These are phyloP conservation scores for Fraxinus platypoda DNA, from an alignment of 305 asterid genomes.

Conservation along the genomic window DNA sequence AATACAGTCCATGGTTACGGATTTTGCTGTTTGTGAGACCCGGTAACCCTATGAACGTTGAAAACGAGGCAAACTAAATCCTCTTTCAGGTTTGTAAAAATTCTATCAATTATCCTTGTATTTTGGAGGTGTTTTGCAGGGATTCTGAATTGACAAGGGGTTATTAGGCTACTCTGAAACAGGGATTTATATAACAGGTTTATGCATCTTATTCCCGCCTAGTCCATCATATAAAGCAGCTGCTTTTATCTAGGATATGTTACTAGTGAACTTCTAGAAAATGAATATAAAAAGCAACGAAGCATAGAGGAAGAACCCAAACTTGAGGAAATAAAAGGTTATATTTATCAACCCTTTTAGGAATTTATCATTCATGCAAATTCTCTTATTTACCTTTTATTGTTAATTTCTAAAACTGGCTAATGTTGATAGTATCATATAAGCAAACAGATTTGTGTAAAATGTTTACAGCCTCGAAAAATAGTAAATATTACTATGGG, in stretches of 20 bases:
- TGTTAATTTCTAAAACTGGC: background rate
- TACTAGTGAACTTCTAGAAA: background rate
- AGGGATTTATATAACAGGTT: background rate
- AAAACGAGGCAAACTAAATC: background rate
- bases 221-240: background rate
- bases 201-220: background rate
- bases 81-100: background rate
- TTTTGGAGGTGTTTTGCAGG: background rate
- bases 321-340: background rate
- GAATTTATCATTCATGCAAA: background rate
- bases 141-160: background rate
- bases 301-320: background rate
- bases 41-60: background rate
- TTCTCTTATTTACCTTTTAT: background rate
- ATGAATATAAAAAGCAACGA: background rate
- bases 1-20: background rate
- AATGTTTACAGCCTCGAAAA: background rate
- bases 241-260: background rate
- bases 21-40: background rate
- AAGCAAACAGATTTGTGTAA: background rate
- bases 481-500: background rate
- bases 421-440: background rate
- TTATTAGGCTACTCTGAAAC: background rate
- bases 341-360: background rate
- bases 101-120: background rate